Percentiles rank a stretch among this genome's conserved stretches.
phyloP scores from a whole-genome alignment of 805 yeast genomes.

The Saccharomycopsis selenospora region DNA sequence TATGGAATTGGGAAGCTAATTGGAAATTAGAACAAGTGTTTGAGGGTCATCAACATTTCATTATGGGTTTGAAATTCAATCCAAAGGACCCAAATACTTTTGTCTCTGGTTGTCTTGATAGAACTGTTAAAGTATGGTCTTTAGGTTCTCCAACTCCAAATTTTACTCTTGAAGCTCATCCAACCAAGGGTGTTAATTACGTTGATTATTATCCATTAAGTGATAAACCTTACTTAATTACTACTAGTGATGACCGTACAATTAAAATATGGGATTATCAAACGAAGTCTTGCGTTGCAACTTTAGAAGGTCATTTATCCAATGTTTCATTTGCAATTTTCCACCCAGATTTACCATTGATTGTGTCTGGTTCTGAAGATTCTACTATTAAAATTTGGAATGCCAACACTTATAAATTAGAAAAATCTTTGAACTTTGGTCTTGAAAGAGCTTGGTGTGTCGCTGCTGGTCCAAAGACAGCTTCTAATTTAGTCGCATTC shows the following conservation, averaged over 20 bases:
- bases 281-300: conserved; percentile 91
- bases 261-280: conserved; percentile 95
- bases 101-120: conserved; percentile 94
- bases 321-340: conserved; percentile 95
- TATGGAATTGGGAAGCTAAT: conserved; percentile 96
- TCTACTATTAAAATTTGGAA: conserved; percentile 94
- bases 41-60: conserved; percentile 94
- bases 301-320: conserved; percentile 86
- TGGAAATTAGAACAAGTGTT: conserved; percentile 88
- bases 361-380: conserved; percentile 95
- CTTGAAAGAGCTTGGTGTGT: conserved; percentile 97
- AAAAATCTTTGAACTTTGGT: conserved; percentile 83
- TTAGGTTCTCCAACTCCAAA: conserved; percentile 82
- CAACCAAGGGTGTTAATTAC: conserved; percentile 87
- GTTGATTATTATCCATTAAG: conserved; percentile 96
- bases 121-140: conserved; percentile 96
- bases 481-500: conserved; percentile 72
- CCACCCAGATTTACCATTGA: conserved; percentile 95
- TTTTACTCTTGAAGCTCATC: conserved; percentile 87
- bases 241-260: conserved; percentile 85
- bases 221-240: conserved; percentile 92
- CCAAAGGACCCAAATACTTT: conserved; percentile 97
- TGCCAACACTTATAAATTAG: conserved; percentile 86
- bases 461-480: conserved; percentile 54
- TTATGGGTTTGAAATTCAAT: conserved; percentile 90